phyloP scores from a whole-genome alignment of 768 basidiomycete genomes.

The Fistulinella prunicolor region DNA sequence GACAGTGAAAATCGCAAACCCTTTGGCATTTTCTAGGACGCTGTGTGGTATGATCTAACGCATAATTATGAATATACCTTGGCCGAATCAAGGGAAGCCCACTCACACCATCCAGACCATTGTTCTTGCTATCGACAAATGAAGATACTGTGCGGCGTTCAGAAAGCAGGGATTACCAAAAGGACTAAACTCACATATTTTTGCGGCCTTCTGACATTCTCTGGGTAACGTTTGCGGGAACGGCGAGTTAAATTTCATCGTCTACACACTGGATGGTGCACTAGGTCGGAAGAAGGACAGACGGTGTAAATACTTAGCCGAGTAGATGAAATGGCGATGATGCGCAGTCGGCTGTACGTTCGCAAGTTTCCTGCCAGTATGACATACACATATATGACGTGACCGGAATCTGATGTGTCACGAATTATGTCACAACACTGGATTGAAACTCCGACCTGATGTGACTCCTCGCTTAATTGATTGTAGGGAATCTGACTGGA shows the following conservation, averaged over 20 bases:
- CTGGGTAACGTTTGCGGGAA: slow-evolving; percentile 61
- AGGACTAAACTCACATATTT: slow-evolving; percentile 59
- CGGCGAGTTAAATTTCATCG: slow-evolving; percentile 50
- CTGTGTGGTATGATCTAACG: slow-evolving; percentile 51
- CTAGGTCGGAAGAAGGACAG: background rate
- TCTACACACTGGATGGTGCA: background rate
- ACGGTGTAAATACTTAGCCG: background rate
- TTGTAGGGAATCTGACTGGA: too few species aligned
- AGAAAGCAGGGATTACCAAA: background rate
- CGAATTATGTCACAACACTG: too few species aligned
- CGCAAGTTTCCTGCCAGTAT: too few species aligned
- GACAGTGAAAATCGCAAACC: slow-evolving; percentile 91
- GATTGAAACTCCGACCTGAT: too few species aligned
- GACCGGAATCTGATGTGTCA: background rate
- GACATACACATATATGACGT: slow-evolving; percentile 18
- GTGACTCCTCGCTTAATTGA: too few species aligned
- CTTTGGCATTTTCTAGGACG: slow-evolving; percentile 55
- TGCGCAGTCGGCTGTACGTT: slow-evolving; percentile 24
- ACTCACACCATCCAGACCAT: slow-evolving; percentile 77
- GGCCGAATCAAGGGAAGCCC: background rate
- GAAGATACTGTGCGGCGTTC: slow-evolving; percentile 57
- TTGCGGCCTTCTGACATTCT: slow-evolving; percentile 85
- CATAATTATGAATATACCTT: background rate
- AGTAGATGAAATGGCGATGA: background rate
- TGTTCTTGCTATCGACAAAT: slow-evolving; percentile 78